Base-by-base conservation (phyloP, 169 alveolate genomes). In the Eimeria mitis region DNA sequence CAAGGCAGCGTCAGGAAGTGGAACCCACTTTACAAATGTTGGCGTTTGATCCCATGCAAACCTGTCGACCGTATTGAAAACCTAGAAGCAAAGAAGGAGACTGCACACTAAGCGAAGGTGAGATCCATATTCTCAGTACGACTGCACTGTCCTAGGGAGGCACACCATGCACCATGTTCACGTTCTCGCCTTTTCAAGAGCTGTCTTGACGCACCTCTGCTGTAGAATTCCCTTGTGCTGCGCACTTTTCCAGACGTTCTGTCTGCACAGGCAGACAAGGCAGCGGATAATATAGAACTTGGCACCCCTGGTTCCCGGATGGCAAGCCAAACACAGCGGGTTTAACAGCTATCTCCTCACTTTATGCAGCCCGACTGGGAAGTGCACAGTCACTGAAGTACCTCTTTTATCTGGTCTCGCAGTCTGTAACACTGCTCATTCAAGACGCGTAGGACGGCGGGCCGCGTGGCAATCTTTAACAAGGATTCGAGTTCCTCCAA, bases 41-140 rank as follows among this genome's bases (percentile, higher is more conserved):
- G 81, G 54, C 25, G 92, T 87, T 42, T 87, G 92, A 61, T 87
- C 92, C 92, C 92, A 87, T 2, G 81, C 92, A 87, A 87, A 87
- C 52, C 92, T 34, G 21, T 87, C 92, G 47, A 87, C 42, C 34
- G 92, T 61, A 87, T 63, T 87, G 63, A 87, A 87, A 6, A 87
- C 92, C 92, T 87, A 42, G 65, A 63, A 28, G 63, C 68, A 44
- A 34, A 52, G 31, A 42, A 40, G 40, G 23, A 42, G 49, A 21
- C 14, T 40, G 23, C 40, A 56, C 34, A 23, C 23, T 34, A 16
- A 28, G 23, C 37, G 40, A 42, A n/a, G 88, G n/a, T 1, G 40
- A 9, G 44, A 42, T 42, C 47, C 37, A 78, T 25, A 47, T 14
- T 1, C 40, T 8, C 42, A 31, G 23, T 8, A 25, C n/a, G 47